Percentiles rank a stretch among this genome's conserved stretches.
These are phyloP conservation scores for Rubia tinctorum DNA, from an alignment of 305 asterid genomes.

Conservation along the genomic window DNA sequence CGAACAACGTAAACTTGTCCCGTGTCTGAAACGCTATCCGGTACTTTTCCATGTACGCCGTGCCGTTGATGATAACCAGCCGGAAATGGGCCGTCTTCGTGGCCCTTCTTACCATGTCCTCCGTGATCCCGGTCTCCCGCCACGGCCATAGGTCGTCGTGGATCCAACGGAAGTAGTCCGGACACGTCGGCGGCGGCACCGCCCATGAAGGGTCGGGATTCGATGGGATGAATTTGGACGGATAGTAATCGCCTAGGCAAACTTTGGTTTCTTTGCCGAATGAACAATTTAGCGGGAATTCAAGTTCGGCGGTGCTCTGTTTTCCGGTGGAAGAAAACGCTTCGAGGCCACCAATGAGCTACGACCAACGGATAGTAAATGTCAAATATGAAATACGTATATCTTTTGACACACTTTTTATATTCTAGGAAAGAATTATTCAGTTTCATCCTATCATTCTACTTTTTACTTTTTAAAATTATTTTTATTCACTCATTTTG, in stretches of 20 bases:
- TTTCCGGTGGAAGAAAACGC: background rate
- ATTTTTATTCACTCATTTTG: no score
- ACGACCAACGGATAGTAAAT: background rate
- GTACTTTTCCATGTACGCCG: conserved; percentile 59
- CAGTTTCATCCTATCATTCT: no score
- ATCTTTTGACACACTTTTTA: no score
- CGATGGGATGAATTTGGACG: background rate
- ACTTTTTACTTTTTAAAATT: no score
- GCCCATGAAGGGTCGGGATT: conserved; percentile 4
- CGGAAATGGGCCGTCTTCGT: conserved; percentile 71
- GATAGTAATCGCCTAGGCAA: conserved; percentile 7
- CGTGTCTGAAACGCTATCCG: conserved; percentile 65
- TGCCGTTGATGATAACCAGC: conserved; percentile 59
- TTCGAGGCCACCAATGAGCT: background rate
- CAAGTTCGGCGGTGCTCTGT: background rate
- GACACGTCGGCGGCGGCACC: no score
- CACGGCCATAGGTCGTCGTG: conserved; percentile 87
- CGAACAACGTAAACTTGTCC: conserved; percentile 80
- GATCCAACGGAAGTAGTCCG: conserved; percentile 87
- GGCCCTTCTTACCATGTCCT: conserved; percentile 67
- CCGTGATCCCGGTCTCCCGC: conserved; percentile 84
- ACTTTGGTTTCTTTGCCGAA: background rate
- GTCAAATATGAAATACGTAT: no score
- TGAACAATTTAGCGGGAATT: conserved; percentile 7
- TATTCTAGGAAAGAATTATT: no score